Evolutionary conservation across 1,284 basidiomycete genomes (phyloP), one percentile per base, ranked within the genome.

Genomic region (Earliella scabrosa): DNA sequence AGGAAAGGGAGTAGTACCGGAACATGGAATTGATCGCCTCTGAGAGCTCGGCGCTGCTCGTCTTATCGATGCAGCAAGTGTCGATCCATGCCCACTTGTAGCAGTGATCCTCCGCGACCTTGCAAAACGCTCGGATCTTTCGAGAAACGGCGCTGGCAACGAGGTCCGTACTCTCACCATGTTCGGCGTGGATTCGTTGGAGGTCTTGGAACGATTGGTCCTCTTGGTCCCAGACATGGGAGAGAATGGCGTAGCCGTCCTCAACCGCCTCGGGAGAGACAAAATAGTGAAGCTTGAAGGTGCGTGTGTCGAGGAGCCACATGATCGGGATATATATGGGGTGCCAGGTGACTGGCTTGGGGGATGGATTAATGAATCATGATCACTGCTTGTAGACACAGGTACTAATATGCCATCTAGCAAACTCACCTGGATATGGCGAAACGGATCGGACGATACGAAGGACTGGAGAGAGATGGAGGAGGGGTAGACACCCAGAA

Each of bases 21-120:
- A 32, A 52, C 50, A 45, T 52, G 1, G 41, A 52, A 43, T 52
- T 52, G 50, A 52, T 44, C 9, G 50, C 50, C 41, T 52, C 50
- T 13, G 50, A 52, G 29, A 52, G 50, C 41, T 52, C 50, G n/a
- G 50, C 32, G 41, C 50, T 52, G 41, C 41, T 45, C 23, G 40
- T 45, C 41, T 52, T 52, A 43, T 52, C 50, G 35, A 52, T 52
- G 50, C 50, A 52, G 50, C 43, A 52, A 2, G 32, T 45, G 34
- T 52, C 50, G 23, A 52, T 52, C 50, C 50, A 52, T 1, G 32
- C 32, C 50, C 50, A 45, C 24, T 35, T 18, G 41, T 45, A 45
- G 16, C 50, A 32, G 34, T 52, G 27, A 11, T 11, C 5, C 34
- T 52, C 32, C n/a, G 50, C 50, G 13, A 34, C 18, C n/a, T 27